These are phyloP conservation scores for Saccharomycopsis hybrid DNA, from an alignment of 1,139 yeast genomes.

Conservation along the genomic window DNA sequence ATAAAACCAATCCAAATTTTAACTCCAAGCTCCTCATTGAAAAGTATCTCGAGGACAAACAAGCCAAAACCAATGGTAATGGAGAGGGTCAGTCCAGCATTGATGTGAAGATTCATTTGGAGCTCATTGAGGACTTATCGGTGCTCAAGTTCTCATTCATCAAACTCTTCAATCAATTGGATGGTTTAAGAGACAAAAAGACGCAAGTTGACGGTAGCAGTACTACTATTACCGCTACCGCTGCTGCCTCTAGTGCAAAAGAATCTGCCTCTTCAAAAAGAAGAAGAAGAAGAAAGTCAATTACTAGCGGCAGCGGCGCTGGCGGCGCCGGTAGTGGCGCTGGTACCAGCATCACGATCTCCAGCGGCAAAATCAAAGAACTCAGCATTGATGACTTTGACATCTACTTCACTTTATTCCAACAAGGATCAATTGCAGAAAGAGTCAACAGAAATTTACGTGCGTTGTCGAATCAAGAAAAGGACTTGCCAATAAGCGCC, in stretches of 20 bases:
- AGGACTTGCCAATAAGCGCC: constrained; percentile 1
- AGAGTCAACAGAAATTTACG: constrained; percentile 6
- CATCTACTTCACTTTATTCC: constrained; percentile 19
- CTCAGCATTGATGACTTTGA: not conserved
- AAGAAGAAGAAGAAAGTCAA: not conserved
- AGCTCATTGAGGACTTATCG: constrained; percentile 9
- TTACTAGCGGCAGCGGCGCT: not conserved
- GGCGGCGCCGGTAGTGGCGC: too few relatives aligned
- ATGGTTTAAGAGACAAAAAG: not conserved
- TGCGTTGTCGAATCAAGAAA: not conserved
- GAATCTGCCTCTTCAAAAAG: not conserved
- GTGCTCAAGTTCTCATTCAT: constrained; percentile 8
- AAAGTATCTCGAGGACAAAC: constrained; percentile 4
- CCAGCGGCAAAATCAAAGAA: not conserved
- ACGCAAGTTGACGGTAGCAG: not conserved
- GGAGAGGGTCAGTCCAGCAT: not conserved
- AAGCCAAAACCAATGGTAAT: not conserved
- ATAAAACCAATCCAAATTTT: constrained; percentile 9
- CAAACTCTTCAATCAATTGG: constrained; percentile 2
- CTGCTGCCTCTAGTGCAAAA: not conserved
- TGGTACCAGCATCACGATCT: too few relatives aligned
- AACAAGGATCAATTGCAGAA: constrained; percentile 26
- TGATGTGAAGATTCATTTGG: not conserved
- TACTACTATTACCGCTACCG: not conserved
- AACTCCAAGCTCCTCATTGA: constrained; percentile 10